Base-by-base conservation (phyloP, 1,284 basidiomycete species). In the Ceratobasidium sp. region DNA sequence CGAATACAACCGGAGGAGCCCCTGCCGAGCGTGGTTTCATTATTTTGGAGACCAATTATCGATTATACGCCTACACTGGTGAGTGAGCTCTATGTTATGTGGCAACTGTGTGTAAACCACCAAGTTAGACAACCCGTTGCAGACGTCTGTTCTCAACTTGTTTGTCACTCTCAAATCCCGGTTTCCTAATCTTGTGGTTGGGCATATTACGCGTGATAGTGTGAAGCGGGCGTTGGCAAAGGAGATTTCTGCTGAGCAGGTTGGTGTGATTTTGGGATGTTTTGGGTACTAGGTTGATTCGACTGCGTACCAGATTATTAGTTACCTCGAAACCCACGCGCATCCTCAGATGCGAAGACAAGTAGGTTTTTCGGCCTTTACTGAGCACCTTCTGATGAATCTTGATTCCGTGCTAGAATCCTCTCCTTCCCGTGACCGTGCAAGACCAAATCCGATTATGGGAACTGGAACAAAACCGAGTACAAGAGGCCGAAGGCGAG, bases 291-390 rank as follows among this genome's bases (percentile, higher is more conserved):
- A 64, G 65, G 51, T 17, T 59, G 2, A 37, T 34, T 34, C 8
- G 15, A 15, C 1, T 22, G 17, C 46, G 37, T 4, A 79, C 9
- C 77, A 97, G 95, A 98, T 99, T 82, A 97, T 99, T 82, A 93
- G 93, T 81, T 99, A 99, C 83, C 88, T 99, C 59, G 90, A 92
- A 29, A 93, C 94, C 65, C 97, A 99, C 84, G 97, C 97, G 1
- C 98, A 99, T 84, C 94, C 96, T 44, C 97, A 99, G 85, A 99
- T 99, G 97, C 91, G 94, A 82, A 95, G 93, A 84, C 95, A 96
- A 84, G 95, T 94, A 81, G 83, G 89, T 84, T 13, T 43, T 22
- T 65, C 74, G 15, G 52, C 78, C 34, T 76, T 78, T 73, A 77
- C 25, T 66, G 52, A 9, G 4, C 17, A 44, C 46, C 40, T 15